Evolutionary conservation across 2,329 filamentous ascomycete species (phyloP), one percentile per base, ranked within the genome.

Genomic region (Verticillium isaacii): DNA sequence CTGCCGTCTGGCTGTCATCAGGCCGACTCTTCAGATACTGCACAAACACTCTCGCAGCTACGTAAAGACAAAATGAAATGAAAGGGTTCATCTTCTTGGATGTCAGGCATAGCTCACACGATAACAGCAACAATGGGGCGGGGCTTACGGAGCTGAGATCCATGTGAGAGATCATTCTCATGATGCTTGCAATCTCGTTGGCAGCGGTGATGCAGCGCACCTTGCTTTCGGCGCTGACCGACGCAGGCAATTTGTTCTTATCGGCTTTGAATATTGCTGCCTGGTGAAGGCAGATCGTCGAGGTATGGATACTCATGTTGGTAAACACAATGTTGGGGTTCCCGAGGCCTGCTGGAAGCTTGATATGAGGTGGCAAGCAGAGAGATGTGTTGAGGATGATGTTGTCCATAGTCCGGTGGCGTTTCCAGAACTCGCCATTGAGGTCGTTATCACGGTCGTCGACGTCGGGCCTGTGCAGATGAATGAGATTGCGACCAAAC

Each of bases 211-310:
- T 92, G 69, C 95, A 98, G 64, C 95, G 86, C 15, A 95, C 86
- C 74, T 97, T 97, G 74, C 93, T 97, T 72, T 98, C 94, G 1
- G 90, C 87, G 65, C 91, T 89, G 56, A 97, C 89, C 19, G 89
- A 88, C 1, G 84, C 79, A 0, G 92, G 88, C 64, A 97, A 79
- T 60, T 87, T 85, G 74, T 97, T 90, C 76, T 93, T 95, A 69
- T 98, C 94, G 0, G 93, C 93, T 73, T 97, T 98, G 82, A 94
- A 97, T 23, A 99, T 98, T 32, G 95, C 95, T 2, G 94, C 95
- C 77, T 99, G 95, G 71, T 99, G 95, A n/a, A 99, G 80, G 73
- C 94, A 98, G 60, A 99, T 98, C 1, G 92, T 93, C 1, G 93
- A 96, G 0, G 95, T 97, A 73, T 98, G 93, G 36, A 99, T 92